Conservation (phyloP, 164 flowering plant species). For the Nelumbo lutea region DNA sequence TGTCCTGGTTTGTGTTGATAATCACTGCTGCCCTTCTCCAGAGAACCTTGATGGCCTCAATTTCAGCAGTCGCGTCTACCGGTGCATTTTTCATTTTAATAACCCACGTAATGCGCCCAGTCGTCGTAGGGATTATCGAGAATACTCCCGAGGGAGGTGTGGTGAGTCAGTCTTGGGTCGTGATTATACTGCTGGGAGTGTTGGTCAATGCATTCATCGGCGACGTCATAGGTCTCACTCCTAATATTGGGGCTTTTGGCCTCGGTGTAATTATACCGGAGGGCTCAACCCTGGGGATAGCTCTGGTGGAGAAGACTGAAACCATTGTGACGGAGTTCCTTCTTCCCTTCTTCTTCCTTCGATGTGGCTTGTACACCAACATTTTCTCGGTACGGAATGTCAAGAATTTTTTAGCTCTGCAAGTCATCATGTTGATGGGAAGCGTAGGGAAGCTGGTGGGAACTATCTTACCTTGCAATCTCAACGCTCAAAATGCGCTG, state of each 20-base stretch:
- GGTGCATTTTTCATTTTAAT: no score
- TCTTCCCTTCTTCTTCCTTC: slow-evolving; percentile 5
- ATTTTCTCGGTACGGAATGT: not conserved
- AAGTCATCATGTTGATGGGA: not conserved
- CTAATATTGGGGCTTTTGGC: slow-evolving; percentile 8
- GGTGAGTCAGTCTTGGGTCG: not conserved
- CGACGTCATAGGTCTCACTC: not conserved
- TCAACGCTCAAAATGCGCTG: not conserved
- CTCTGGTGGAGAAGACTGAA: slow-evolving; percentile 18
- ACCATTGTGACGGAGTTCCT: slow-evolving; percentile 4
- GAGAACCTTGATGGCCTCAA: not conserved
- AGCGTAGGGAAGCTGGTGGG: not conserved
- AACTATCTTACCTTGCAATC: not conserved
- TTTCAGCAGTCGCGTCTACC: no score
- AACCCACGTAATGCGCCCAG: no score
- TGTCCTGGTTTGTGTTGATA: not conserved
- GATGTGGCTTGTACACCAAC: not conserved
- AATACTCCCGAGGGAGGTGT: slow-evolving; percentile 6
- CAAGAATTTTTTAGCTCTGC: not conserved
- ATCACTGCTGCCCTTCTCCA: not conserved
- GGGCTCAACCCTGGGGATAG: slow-evolving; percentile 19
- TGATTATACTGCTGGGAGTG: not conserved
- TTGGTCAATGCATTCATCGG: not conserved
- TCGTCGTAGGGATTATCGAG: slow-evolving; percentile 1
- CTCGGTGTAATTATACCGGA: not conserved